phyloP scores from a whole-genome alignment of 1,139 yeast genomes.

The Pichia sp. region DNA sequence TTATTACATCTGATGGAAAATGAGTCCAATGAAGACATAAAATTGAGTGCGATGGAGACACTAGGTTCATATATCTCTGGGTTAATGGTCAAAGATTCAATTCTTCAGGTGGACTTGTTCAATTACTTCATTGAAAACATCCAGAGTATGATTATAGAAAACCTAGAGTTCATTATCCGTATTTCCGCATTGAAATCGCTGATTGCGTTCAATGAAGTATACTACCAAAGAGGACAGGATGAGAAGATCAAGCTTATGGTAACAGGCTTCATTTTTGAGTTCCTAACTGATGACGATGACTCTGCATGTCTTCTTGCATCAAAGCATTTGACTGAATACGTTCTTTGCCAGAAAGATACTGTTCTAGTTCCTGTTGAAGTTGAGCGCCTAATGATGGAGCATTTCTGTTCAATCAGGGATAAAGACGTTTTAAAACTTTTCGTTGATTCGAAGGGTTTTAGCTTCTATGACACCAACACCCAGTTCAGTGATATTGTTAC shows the following conservation, averaged over 20 bases:
- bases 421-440: background rate
- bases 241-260: constrained; percentile 16
- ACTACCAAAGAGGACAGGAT: background rate
- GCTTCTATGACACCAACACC: constrained; percentile 14
- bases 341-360: constrained; percentile 22
- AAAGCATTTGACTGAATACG: constrained; percentile 29
- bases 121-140: constrained; percentile 35
- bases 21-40: constrained; percentile 42
- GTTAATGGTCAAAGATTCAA: constrained; percentile 6
- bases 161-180: constrained; percentile 44
- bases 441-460: constrained; percentile 16
- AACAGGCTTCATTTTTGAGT: constrained; percentile 34
- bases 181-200: constrained; percentile 46
- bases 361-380: constrained; percentile 30
- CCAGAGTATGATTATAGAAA: constrained; percentile 37
- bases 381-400: constrained; percentile 29
- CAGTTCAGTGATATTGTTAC: constrained; percentile 13
- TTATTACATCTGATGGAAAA: constrained; percentile 28
- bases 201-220: constrained; percentile 28
- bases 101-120: constrained; percentile 18
- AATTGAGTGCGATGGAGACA: constrained; percentile 45
- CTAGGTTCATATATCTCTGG: constrained; percentile 42
- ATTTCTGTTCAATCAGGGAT: constrained; percentile 16
- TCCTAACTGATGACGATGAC: constrained; percentile 59
- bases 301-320: constrained; percentile 42